These are phyloP conservation scores for Boletus reticulatus DNA, from an alignment of 768 basidiomycete genomes.

Conservation along the genomic window DNA sequence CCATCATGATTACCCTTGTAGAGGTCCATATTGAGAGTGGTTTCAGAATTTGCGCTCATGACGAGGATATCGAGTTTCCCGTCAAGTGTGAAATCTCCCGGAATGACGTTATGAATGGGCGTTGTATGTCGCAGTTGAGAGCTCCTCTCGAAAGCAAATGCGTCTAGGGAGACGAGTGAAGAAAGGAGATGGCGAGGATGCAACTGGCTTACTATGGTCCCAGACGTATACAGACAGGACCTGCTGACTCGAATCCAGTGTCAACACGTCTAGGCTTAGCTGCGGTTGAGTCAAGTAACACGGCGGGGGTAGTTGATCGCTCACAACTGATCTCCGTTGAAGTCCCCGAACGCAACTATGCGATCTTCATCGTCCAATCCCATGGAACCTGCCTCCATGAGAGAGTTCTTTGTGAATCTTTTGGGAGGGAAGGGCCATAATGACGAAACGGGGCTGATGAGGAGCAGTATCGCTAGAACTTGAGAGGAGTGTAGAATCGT, in stretches of 20 bases:
- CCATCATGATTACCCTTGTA: conserved; percentile 63
- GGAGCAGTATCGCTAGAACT: conserved; percentile 11
- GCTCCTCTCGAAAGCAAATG: conserved; percentile 53
- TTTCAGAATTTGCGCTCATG: conserved; percentile 62
- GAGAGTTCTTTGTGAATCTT: conserved; percentile 76
- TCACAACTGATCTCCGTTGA: conserved; percentile 94
- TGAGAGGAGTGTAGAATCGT: not conserved
- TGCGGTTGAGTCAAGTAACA: not conserved
- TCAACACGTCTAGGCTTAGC: conserved; percentile 73
- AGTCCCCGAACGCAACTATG: conserved; percentile 90
- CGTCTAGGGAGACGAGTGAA: conserved; percentile 39
- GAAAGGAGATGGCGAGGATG: not conserved
- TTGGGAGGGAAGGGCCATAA: conserved; percentile 90
- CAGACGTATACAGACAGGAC: conserved; percentile 77
- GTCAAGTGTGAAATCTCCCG: conserved; percentile 91
- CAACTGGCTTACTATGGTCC: conserved; percentile 65
- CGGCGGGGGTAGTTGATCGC: conserved; percentile 25
- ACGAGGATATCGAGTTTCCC: conserved; percentile 89
- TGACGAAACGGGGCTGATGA: conserved; percentile 26
- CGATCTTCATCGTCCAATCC: conserved; percentile 72
- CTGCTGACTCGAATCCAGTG: conserved; percentile 72
- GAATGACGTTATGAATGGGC: conserved; percentile 77
- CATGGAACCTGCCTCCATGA: conserved; percentile 76
- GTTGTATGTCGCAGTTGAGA: conserved; percentile 52
- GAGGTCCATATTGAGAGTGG: conserved; percentile 62